phyloP scores from a whole-genome alignment of 2,329 filamentous ascomycete species.

The Venturia aucupariae region DNA sequence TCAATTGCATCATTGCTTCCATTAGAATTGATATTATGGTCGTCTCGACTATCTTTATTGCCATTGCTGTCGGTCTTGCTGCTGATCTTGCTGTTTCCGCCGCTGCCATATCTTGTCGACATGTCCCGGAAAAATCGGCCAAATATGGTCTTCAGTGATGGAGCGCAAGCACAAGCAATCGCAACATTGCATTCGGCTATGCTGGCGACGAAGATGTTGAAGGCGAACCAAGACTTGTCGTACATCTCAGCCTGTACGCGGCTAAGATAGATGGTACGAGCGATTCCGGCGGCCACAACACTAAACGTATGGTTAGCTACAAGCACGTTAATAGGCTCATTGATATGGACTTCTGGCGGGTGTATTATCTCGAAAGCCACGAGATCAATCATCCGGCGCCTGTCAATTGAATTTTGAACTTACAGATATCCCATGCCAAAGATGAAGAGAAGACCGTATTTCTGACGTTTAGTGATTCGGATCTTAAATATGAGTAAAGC shows the following conservation, averaged over 20 bases:
- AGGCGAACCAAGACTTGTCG: slow-evolving; percentile 12
- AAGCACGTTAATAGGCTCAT: too few species aligned
- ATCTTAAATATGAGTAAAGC: slow-evolving; percentile 18
- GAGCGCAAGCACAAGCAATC: slow-evolving; percentile 16
- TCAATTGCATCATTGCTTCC: not conserved
- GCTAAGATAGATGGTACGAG: slow-evolving; percentile 25
- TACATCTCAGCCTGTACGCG: not conserved
- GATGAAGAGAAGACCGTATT: slow-evolving; percentile 17
- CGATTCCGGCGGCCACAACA: slow-evolving; percentile 25
- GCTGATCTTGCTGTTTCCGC: not conserved
- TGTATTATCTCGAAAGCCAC: not conserved
- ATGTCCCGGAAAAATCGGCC: slow-evolving; percentile 5
- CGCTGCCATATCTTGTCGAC: not conserved
- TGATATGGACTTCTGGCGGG: slow-evolving; percentile 11
- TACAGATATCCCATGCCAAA: slow-evolving; percentile 18
- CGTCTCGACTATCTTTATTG: not conserved
- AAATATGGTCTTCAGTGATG: slow-evolving; percentile 12
- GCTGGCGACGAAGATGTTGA: slow-evolving; percentile 8
- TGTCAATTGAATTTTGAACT: slow-evolving; percentile 6
- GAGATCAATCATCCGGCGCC: not conserved
- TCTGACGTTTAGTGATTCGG: slow-evolving; percentile 19
- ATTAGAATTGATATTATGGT: not conserved
- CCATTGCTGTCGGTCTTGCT: not conserved
- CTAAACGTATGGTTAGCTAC: slow-evolving; percentile 12
- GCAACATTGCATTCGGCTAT: slow-evolving; percentile 14